Base-by-base conservation (phyloP, 441 rosid genomes). In the Kokia cookei region DNA sequence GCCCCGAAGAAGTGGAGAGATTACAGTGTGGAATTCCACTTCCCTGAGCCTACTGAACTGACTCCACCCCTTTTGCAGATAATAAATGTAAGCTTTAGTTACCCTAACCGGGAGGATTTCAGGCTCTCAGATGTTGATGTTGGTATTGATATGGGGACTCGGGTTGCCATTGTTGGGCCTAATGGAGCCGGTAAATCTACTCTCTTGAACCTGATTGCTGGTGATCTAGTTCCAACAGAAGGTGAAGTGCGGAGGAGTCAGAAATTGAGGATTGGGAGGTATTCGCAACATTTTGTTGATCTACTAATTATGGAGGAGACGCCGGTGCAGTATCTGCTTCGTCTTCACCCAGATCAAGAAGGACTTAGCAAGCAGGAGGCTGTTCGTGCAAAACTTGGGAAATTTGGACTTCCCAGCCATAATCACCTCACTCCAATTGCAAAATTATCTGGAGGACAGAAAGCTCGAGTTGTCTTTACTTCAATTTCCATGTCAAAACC, bases 181-280 rank as follows among this genome's bases (percentile, higher is more conserved):
- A 92, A 90, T 65, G 98, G 98, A 64, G 97, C 98, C 54, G 97
- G 97, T 68, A 94, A 94, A 76, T 92, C 95, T 60, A 92, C 98
- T 75, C 81, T 94, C 17, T 80, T 94, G 76, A 94, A 92, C 82
- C 97, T 94, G 75, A 90, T 94, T 51, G 97, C 97, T 26, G 97
- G 97, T 42, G 98, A 94, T 83, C 81, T 94, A 80, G 85, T 77
- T 82, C 93, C 98, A 14, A 78, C 77, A 0, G 94, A 92, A 71
- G 98, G 98, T 65, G 97, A 91, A 82, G 86, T 84, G 63, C 79
- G 96, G 72, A 86, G 93, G 84, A 92, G 97, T 74, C 97, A 91
- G 77, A 92, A 94, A 78, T 77, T 92, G 82, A 88, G 97, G 72
- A 88, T 94, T 65, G 98, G 97, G 7, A 87, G 97, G 84, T 94